Conservation (phyloP, 1,139 yeast genomes). For the Yamadazyma aaseri region DNA sequence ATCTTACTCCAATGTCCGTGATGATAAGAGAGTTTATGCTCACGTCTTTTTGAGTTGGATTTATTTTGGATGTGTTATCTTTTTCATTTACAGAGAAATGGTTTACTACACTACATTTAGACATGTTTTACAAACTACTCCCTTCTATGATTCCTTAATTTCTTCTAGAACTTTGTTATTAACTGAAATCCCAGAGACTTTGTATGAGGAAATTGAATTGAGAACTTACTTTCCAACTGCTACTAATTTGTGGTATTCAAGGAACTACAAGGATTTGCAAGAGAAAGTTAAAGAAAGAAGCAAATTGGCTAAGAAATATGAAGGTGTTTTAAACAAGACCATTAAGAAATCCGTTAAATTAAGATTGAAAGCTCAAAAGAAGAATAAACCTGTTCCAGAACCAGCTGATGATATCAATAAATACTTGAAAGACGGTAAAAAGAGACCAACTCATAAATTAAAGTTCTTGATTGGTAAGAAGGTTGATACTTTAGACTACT, state of each 20-base stretch:
- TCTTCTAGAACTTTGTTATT: constrained; percentile 68
- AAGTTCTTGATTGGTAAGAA: constrained; percentile 69
- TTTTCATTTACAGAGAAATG: constrained; percentile 68
- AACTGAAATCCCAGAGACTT: constrained; percentile 56
- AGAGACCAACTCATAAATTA: constrained; percentile 66
- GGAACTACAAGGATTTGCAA: constrained; percentile 54
- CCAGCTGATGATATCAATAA: constrained; percentile 60
- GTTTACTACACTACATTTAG: constrained; percentile 65
- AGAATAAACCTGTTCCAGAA: constrained; percentile 50
- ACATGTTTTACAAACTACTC: constrained; percentile 68
- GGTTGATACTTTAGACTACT: constrained; percentile 78
- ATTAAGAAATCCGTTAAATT: constrained; percentile 56
- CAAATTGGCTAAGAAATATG: constrained; percentile 54
- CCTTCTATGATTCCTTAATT: constrained; percentile 63
- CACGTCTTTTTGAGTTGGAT: constrained; percentile 73
- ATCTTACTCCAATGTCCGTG: constrained; percentile 60
- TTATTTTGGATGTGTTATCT: constrained; percentile 57
- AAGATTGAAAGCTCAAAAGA: constrained; percentile 56
- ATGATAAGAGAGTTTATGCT: constrained; percentile 63
- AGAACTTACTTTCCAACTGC: constrained; percentile 61
- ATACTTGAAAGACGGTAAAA: constrained; percentile 54
- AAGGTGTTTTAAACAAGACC: constrained; percentile 55
- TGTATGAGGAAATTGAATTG: constrained; percentile 50
- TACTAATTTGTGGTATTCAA: constrained; percentile 59
- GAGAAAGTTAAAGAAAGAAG: constrained; percentile 56